Evolutionary conservation across 2,329 filamentous ascomycete species (phyloP), one percentile per base, ranked within the genome.

Genomic region (Pestalotiopsis sp.): DNA sequence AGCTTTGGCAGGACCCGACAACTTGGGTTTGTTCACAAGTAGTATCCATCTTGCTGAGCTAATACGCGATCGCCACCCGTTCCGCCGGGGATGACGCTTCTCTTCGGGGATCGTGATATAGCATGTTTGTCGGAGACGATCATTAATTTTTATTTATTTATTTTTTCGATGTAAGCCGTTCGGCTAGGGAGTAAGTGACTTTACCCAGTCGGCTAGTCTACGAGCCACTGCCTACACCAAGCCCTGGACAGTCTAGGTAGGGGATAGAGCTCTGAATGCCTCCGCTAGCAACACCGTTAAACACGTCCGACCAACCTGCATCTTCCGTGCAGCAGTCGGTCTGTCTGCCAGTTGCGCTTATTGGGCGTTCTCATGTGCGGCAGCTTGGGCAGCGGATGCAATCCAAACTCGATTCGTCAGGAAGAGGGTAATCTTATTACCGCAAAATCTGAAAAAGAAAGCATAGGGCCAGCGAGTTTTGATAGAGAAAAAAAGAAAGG

Each of bases 271-370:
- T 52, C 44, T 52, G 44, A 7, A n/a, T n/a, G 44, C 17, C 17
- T 52, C 44, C 44, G 44, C 17, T 52, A 52, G 44, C 44, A 9
- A n/a, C 44, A 20, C 44, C 44, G 44, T 52, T 52, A n/a, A 35
- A 52, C 44, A 52, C 20, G 20, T 52, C 44, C 44, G 44, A 52
- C 17, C n/a, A 20, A 52, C 57, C 20, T 59, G 57, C 30, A 30
- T 59, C 17, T 59, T n/a, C 57, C 24, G 57, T 59, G 56, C 56
- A 59, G 48, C 48, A 59, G 57, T 38, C 57, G 57, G 24, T 59
- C 57, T 59, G 57, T 38, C 20, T 38, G 20, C 6, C 22, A n/a
- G 6, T 10, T 26, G 57, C 57, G 24, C 57, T n/a, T 14, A 17
- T 52, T 52, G 44, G 30, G 44, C 44, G 6, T 52, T 9, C 44